Base-by-base conservation (phyloP, 352 stramenopile genomes). In the Phytophthora tubulina region DNA sequence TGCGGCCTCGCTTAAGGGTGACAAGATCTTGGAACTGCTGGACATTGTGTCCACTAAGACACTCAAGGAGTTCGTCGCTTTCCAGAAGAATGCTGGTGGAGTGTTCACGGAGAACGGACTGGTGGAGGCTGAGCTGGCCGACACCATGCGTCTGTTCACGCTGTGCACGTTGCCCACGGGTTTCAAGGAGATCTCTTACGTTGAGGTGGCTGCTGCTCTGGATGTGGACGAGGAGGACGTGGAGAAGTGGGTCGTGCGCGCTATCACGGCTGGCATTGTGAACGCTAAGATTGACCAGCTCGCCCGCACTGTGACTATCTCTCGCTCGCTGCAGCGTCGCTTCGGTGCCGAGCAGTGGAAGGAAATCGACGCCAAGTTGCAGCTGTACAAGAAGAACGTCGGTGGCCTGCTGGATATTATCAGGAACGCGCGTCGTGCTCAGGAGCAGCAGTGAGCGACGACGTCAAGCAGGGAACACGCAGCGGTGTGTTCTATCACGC, bases 231-330 rank as follows among this genome's bases (percentile, higher is more conserved):
- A 94, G 39, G 78, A 89, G 48, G 89, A 98, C 27, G 93, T 98
- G 21, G 96, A 99, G 81, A 90, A 93, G 70, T 98, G 94, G 94
- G 91, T 99, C 54, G 97, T 99, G 69, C 88, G 88, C 53, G 95
- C 93, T 57, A 97, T 98, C 70, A 97, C 90, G 44, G 86, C 85
- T 35, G 93, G 93, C 36, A 71, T 99, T 21, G 82, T 98, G 65
- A 88, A 79, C 33, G 96, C 96, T 63, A 99, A 99, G 79, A 98
- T 99, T 75, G 95, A 99, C 79, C 96, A 99, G 75, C 80, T 98
- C 58, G 82, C 87, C 57, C 84, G 94, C 67, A 96, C 92, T 17
- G 91, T 99, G 33, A 91, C 98, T 69, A 86, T 96, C 53, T 91
- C 84, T 45, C 86, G 83, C 62, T 81, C 79, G 52, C 75, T 95